Base-by-base conservation (phyloP, 2,329 filamentous ascomycete genomes). In the Colletotrichum liaoningense region DNA sequence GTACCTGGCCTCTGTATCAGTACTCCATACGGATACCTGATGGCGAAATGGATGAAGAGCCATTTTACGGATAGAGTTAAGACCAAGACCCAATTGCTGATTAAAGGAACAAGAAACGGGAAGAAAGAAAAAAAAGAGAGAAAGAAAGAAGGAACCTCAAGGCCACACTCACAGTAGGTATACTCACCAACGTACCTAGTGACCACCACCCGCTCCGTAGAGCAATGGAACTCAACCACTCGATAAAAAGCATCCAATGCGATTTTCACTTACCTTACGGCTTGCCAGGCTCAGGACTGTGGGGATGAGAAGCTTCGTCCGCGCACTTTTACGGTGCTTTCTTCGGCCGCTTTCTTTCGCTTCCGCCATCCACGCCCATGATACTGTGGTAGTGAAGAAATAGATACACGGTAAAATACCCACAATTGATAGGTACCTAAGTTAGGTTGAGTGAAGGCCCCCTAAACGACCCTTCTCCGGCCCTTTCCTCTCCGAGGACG, bases 261-360 rank as follows among this genome's bases (percentile, higher is more conserved):
- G 42, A 22, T 19, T 49, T 49, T n/a, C 42, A 49, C 42, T n/a
- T 49, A 2, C 42, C 42, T n/a, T 22, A 9, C 19, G 19, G 19
- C 19, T 49, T 49, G 19, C 42, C 42, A 33, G 62, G 55, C 8
- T 35, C 33, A 35, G 33, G 33, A 12, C 33, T 57, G 65, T 72
- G 58, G 58, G 38, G 65, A 49, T 42, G 52, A 11, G 33, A 54
- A 22, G 55, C 69, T 69, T 67, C 59, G 69, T 54, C 66, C 58
- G 59, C 58, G 19, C 42, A 69, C 58, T 46, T 56, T 55, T 63
- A 59, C 70, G 70, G 70, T 73, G 70, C 55, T 69, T 64, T 60
- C 55, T 66, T 73, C 70, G 70, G 70, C 70, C 59, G 59, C 66
- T 73, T 56, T 73, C 64, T 72, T 58, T 59, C 11, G 33, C 55